Base-by-base conservation (phyloP, 140 eudicot species). In the Stevia rebaudiana region DNA sequence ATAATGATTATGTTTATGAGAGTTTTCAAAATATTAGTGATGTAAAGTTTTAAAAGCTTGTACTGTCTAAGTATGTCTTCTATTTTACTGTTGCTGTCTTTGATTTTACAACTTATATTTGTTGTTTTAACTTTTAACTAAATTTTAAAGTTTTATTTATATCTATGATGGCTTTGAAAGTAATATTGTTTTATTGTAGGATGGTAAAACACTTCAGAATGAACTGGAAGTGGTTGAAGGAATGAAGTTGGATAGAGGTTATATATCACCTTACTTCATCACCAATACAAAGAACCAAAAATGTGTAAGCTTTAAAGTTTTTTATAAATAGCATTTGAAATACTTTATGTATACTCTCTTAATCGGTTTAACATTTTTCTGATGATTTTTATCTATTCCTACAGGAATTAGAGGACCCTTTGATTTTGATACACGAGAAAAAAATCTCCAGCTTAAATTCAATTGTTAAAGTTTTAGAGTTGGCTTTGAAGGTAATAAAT, bases 391-490 rank as follows among this genome's bases (percentile, higher is more conserved):
- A 8, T 25, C 28, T 1, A 24, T 54, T 31, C 50, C 11, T 52
- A 21, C 80, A 86, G 95, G 90, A 83, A 74, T 43, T 86, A 78
- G 95, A 86, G 0, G 87, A 83, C 25, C 87, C 95, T 23, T 67
- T 86, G 30, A 55, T 83, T 57, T 62, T 86, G 19, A 83, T 83
- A 48, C 85, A 83, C n/a, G 90, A 83, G 75, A 86, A 83, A 68
- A 86, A 83, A 47, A 80, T 86, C 17, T 61, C 76, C 3, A 86
- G 71, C 74, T 11, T 83, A 19, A 78, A 67, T 66, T 64, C 87
- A 21, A 61, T 86, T 10, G 80, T 83, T n/a, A 86, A 86, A 80
- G 90, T 77, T 5, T 62, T 86, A 13, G 90, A 80, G 83, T 61
- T 83, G 69, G 87, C 85, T 21, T 54, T 83, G 63, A 83, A 83